Base-by-base conservation (phyloP, 1,139 yeast species). In the Magnusiomyces paraingens region DNA sequence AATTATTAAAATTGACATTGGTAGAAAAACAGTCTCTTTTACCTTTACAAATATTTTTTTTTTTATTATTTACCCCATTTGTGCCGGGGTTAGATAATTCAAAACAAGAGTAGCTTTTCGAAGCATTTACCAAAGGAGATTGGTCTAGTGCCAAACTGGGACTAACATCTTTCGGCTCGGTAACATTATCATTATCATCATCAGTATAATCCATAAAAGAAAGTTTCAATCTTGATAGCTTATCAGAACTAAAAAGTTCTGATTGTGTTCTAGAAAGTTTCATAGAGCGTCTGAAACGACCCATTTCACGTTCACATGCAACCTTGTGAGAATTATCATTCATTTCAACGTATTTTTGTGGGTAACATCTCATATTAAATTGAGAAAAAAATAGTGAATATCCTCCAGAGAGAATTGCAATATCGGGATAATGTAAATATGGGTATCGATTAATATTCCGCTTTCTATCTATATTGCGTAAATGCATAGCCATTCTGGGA, bases 321-420 rank as follows among this genome's bases (percentile, higher is more conserved):
- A 74, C 74, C 59, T 79, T 77, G 68, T 83, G 86, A 59, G 81
- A 80, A 39, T 79, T 76, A 64, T 91, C 91, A 63, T 86, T 83
- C 99, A 93, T 93, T 62, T 84, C 94, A 52, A 90, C 82, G 66
- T 93, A 91, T 55, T 80, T 82, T 62, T 80, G 86, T 1, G 96
- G 96, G 57, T 67, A 74, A 66, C 96, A 89, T 50, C 80, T 73
- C 20, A 68, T 65, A 54, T 75, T 73, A 65, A 73, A 79, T 46
- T 70, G 70, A 49, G 83, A 82, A 69, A 76, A 91, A 65, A 91
- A 93, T 44, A 75, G 75, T 65, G 85, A 83, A 73, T 93, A 93
- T 6, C 99, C 99, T 40, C 98, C 99, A 61, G 89, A 88, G 51
- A 93, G 75, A 43, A 93, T 82, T 43, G 88, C 83, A 50, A 93